Conservation (phyloP, 139 green algal species). For the Bryopsis sp. region DNA sequence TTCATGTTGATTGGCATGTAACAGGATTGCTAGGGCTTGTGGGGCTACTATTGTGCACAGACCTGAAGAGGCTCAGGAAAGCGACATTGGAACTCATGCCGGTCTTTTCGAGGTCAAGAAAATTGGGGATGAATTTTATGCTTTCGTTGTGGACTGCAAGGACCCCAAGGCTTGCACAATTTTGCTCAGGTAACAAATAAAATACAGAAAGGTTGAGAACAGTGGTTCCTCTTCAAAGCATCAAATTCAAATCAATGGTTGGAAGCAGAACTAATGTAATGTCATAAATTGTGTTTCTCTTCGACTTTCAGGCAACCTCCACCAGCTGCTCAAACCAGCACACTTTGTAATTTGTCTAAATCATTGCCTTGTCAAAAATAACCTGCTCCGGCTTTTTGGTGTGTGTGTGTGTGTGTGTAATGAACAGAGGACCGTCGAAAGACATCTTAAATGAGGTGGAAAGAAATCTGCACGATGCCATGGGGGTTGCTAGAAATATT, state of each 20-base stretch:
- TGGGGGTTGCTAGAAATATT: conserved; percentile 97
- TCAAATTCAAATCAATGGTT: too few relatives aligned
- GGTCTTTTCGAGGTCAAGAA: conserved; percentile 96
- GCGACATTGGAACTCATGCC: conserved; percentile 79
- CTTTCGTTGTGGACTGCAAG: conserved; percentile 96
- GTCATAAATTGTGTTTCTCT: too few relatives aligned
- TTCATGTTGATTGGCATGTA: too few relatives aligned
- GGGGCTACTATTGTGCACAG: conserved; percentile 95
- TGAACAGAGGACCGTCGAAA: conserved; percentile 56
- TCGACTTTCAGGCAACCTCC: too few relatives aligned
- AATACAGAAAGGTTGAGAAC: background rate
- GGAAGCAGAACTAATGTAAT: too few relatives aligned
- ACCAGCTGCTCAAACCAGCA: too few relatives aligned
- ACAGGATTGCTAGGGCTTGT: conserved; percentile 80
- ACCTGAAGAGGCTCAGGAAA: conserved; percentile 78
- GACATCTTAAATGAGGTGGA: conserved; percentile 93
- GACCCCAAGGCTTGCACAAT: conserved; percentile 95
- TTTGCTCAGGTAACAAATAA: conserved; percentile 45
- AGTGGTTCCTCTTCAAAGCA: background rate
- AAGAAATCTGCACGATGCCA: conserved; percentile 71
- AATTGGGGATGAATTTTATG: conserved; percentile 98
- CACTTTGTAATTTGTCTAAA: too few relatives aligned
- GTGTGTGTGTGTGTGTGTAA: background rate
- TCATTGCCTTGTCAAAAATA: too few relatives aligned
- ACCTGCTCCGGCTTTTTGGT: too few relatives aligned